Conservation (phyloP, 2,329 filamentous ascomycete species). For the Alternaria dauci region DNA sequence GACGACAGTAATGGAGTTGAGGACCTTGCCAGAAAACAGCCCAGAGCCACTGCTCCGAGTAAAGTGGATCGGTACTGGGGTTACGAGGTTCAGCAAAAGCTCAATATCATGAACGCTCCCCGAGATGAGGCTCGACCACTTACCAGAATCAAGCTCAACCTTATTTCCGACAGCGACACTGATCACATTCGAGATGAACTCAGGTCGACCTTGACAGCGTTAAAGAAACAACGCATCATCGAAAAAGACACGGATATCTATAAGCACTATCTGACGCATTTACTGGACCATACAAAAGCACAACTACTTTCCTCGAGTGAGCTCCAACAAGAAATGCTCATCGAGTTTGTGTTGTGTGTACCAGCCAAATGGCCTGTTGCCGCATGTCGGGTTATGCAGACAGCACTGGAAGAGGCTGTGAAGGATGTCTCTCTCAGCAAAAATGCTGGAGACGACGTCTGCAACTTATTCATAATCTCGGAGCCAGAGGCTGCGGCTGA, state of each 20-base stretch:
- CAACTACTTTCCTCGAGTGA: conserved; percentile 4
- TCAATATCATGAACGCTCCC: conserved; percentile 14
- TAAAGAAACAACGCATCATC: too few species aligned
- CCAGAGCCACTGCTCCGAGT: neutral
- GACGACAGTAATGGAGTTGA: too few species aligned
- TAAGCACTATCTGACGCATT: too few species aligned
- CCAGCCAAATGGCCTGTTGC: conserved; percentile 29
- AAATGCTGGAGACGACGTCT: conserved; percentile 5
- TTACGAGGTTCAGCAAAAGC: conserved; percentile 21
- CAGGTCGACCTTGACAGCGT: too few species aligned
- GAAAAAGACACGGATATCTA: too few species aligned
- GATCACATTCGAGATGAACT: too few species aligned
- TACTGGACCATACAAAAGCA: too few species aligned
- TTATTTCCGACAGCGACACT: conserved; percentile 9
- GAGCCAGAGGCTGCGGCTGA: conserved; percentile 34
- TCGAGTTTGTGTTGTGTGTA: conserved; percentile 29
- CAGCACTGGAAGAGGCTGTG: conserved; percentile 21
- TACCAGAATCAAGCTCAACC: conserved; percentile 21
- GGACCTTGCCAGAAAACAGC: too few species aligned
- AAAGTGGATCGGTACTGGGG: conserved; percentile 15
- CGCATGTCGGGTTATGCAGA: conserved; percentile 27
- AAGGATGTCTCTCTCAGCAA: conserved; percentile 16
- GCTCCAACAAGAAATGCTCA: conserved; percentile 6
- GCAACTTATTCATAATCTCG: conserved; percentile 28
- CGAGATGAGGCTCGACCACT: conserved; percentile 13